A percentile compares a stretch with the other conserved stretches of the same genome.
Conservation (phyloP, 163 green algal species). For the Scenedesmus sp. region DNA sequence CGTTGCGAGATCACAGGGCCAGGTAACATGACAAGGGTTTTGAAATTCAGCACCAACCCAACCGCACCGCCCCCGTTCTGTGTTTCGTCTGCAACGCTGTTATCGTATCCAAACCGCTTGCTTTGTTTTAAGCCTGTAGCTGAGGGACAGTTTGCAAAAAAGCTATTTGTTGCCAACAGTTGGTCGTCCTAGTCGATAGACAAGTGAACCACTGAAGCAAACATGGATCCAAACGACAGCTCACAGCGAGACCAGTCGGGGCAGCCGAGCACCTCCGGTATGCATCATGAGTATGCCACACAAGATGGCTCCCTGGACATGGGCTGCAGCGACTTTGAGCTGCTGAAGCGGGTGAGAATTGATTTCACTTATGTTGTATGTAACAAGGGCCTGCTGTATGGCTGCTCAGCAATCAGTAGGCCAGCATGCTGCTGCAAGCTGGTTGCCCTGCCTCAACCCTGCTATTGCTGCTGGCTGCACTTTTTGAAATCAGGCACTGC, state of each 20-base stretch:
- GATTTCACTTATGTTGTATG: neutral
- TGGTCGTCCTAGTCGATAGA: neutral
- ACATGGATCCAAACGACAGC: neutral
- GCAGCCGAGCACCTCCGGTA: constrained; percentile 23
- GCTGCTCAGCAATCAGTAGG: neutral
- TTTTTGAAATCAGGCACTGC: constrained; percentile 23
- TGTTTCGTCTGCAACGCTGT: neutral
- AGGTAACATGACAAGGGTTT: neutral
- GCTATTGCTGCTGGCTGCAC: neutral
- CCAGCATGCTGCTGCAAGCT: neutral
- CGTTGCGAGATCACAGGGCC: too few relatives aligned
- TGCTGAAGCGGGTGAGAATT: constrained; percentile 22
- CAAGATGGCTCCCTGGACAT: constrained; percentile 25
- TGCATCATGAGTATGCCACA: neutral
- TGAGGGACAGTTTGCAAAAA: neutral
- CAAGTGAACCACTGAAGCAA: neutral
- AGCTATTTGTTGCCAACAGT: neutral
- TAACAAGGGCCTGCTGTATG: neutral
- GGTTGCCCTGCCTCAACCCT: neutral
- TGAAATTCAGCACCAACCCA: neutral
- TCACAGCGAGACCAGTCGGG: neutral
- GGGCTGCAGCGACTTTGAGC: constrained; percentile 24
- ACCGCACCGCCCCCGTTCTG: neutral
- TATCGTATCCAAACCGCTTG: too few relatives aligned
- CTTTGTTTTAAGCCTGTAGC: too few relatives aligned